phyloP scores from a whole-genome alignment of 139 green algal genomes.

The Chlamydomonas sp. region DNA sequence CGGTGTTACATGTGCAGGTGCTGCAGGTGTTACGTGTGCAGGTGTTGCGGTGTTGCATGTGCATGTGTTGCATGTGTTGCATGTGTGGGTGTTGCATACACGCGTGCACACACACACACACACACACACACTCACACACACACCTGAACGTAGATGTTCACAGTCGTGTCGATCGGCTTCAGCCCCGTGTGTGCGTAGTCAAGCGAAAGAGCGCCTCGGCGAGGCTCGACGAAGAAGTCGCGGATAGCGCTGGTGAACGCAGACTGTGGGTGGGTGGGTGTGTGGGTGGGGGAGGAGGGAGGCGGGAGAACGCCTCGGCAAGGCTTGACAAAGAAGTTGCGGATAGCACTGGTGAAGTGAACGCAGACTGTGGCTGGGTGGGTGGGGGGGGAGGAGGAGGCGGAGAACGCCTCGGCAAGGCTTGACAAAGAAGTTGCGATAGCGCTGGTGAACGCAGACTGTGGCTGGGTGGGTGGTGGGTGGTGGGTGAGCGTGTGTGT shows the following conservation, averaged over 20 bases:
- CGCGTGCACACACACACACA: no score
- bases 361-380: slow-evolving; percentile 1
- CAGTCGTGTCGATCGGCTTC: slow-evolving; percentile 36
- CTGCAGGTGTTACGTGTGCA: no score
- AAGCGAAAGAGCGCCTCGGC: slow-evolving; percentile 22
- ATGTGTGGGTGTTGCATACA: no score
- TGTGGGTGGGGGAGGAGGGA: slow-evolving; percentile 28
- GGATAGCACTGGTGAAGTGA: slow-evolving; percentile 5
- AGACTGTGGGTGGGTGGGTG: background rate
- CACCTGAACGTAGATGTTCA: slow-evolving; percentile 40
- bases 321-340: slow-evolving; percentile 31
- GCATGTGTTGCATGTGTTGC: no score
- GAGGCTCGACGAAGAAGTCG: slow-evolving; percentile 31
- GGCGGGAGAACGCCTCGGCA: slow-evolving; percentile 21
- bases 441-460: slow-evolving; percentile 6
- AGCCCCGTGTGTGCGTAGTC: slow-evolving; percentile 31
- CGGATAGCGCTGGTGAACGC: slow-evolving; percentile 7
- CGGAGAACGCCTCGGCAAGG: slow-evolving; percentile 18
- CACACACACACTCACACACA: no score
- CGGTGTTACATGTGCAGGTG: no score
- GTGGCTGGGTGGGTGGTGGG: no score
- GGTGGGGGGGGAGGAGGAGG: slow-evolving; percentile 34
- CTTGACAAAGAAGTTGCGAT: slow-evolving; percentile 30
- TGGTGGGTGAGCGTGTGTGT: no score
- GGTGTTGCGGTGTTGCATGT: no score